Evolutionary conservation across 129 eudicot species (phyloP).

Genomic region (Escallonia rubra): DNA sequence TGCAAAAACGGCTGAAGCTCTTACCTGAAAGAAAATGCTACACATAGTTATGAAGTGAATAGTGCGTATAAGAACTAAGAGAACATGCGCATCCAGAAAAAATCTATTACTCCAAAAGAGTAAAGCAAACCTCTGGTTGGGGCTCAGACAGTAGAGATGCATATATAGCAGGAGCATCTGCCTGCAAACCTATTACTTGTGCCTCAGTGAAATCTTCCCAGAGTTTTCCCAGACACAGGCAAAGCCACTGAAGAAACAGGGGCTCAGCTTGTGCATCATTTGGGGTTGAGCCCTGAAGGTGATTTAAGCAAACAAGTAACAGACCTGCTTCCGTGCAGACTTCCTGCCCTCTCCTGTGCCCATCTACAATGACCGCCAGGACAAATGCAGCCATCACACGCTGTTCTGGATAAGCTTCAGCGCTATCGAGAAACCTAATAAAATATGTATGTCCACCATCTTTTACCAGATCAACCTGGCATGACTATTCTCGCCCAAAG

Average conservation of each 20-base stretch:
- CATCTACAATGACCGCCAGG: constrained; percentile 93
- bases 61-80: not conserved
- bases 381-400: constrained; percentile 99
- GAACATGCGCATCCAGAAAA: not conserved
- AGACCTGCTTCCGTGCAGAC: constrained; percentile 86
- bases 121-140: constrained; percentile 74
- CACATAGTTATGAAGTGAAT: not conserved
- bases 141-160: constrained; percentile 79
- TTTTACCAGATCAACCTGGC: constrained; percentile 95
- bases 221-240: constrained; percentile 87
- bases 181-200: constrained; percentile 79
- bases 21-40: constrained; percentile 50
- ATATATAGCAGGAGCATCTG: constrained; percentile 62
- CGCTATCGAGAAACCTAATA: constrained; percentile 84
- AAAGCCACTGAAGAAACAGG: constrained; percentile 85
- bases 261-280: constrained; percentile 87
- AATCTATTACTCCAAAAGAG: not conserved
- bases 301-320: constrained; percentile 76
- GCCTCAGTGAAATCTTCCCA: constrained; percentile 99
- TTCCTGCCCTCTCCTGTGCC: constrained; percentile 91
- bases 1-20: constrained; percentile 99
- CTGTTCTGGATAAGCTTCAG: constrained; percentile 94
- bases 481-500: constrained; percentile 52
- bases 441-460: constrained; percentile 95
- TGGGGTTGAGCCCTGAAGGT: constrained; percentile 61